Percentiles rank a stretch among this genome's conserved stretches.
Evolutionary conservation across 129 eudicot species (phyloP).

Genomic region (Chrysanthemum makinoi): DNA sequence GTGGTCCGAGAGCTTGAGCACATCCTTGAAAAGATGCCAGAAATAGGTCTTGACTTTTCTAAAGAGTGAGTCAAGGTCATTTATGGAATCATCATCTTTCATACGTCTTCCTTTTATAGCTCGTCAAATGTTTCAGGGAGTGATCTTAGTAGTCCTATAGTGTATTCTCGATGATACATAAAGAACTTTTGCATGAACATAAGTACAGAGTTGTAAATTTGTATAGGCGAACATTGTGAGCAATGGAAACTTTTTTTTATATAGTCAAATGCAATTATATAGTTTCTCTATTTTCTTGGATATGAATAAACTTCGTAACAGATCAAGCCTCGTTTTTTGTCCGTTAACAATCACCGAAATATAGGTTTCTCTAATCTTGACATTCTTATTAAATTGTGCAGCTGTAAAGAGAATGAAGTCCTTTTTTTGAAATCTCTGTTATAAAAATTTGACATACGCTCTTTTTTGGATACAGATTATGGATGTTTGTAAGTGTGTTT

Average conservation of each 20-base stretch:
- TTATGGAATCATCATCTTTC: slow-evolving; percentile 37
- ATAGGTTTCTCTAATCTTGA: too few relatives aligned
- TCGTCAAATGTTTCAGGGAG: slow-evolving; percentile 47
- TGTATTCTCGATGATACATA: slow-evolving; percentile 53
- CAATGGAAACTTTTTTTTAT: background rate
- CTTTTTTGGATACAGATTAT: too few relatives aligned
- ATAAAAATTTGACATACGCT: too few relatives aligned
- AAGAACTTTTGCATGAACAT: slow-evolving; percentile 25
- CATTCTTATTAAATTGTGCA: too few relatives aligned
- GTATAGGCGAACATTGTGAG: slow-evolving; percentile 18
- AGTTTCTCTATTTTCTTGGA: too few relatives aligned
- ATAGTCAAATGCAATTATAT: too few relatives aligned
- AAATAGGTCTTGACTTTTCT: slow-evolving; percentile 31
- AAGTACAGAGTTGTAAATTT: slow-evolving; percentile 24
- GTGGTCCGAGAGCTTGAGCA: slow-evolving; percentile 83
- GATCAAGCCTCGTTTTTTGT: too few relatives aligned
- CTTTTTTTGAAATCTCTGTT: too few relatives aligned
- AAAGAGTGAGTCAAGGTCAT: slow-evolving; percentile 30
- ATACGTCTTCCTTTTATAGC: slow-evolving; percentile 33
- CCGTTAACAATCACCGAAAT: too few relatives aligned
- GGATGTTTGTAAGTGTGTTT: too few relatives aligned
- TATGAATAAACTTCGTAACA: too few relatives aligned
- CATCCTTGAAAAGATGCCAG: slow-evolving; percentile 49
- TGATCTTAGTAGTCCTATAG: slow-evolving; percentile 50
- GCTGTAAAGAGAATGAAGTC: too few relatives aligned